These are phyloP conservation scores for Colletotrichum sp. DNA, from an alignment of 2,329 filamentous ascomycete species.

Conservation along the genomic window DNA sequence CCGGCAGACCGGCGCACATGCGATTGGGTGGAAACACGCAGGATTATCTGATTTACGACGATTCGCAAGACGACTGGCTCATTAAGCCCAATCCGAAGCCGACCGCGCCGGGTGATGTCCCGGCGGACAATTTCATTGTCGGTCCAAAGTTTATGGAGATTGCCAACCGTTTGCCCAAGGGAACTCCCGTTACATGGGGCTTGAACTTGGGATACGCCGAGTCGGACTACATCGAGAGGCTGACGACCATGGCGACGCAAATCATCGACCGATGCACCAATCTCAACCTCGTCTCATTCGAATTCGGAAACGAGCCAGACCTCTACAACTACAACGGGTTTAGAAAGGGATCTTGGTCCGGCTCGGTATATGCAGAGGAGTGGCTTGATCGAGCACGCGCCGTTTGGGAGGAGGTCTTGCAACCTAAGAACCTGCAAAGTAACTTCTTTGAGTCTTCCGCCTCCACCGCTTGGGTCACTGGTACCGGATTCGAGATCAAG, in stretches of 20 bases:
- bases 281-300: slow-evolving; percentile 15
- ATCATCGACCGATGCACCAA: slow-evolving; percentile 17
- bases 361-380: not conserved
- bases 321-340: slow-evolving; percentile 13
- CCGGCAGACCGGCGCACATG: slow-evolving; percentile 8
- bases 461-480: slow-evolving; percentile 13
- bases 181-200: slow-evolving; percentile 13
- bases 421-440: slow-evolving; percentile 3
- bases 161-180: slow-evolving; percentile 13
- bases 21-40: slow-evolving; percentile 15
- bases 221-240: slow-evolving; percentile 9
- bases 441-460: slow-evolving; percentile 15
- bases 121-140: slow-evolving; percentile 15
- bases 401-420: slow-evolving; percentile 2
- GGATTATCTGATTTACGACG: slow-evolving; percentile 15
- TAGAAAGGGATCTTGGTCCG: not conserved
- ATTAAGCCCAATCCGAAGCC: slow-evolving; percentile 7
- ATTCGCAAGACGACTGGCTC: slow-evolving; percentile 16
- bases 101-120: not conserved
- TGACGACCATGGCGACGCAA: slow-evolving; percentile 11
- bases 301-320: slow-evolving; percentile 17
- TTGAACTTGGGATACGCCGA: slow-evolving; percentile 12
- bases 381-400: slow-evolving; percentile 14
- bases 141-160: slow-evolving; percentile 17
- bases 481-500: slow-evolving; percentile 15